Base-by-base conservation (phyloP, 78 protist genomes). In the Polysphondylium violaceum region DNA sequence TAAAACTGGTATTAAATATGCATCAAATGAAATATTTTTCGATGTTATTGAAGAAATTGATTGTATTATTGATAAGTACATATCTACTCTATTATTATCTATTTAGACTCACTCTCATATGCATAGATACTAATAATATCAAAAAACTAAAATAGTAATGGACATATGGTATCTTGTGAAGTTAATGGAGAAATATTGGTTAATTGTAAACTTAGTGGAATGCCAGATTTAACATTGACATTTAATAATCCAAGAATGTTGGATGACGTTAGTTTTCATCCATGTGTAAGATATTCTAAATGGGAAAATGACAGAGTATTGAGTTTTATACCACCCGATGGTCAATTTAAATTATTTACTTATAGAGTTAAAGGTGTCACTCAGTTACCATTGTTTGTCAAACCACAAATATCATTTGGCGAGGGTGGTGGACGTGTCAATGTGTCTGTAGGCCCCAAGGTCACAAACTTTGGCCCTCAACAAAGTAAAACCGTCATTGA, bases 21-120 rank as follows among this genome's bases (percentile, higher is more conserved):
- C 97, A 41, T 76, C 50, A 50, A 98, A 98, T 95, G 98, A 97
- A 51, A 93, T 98, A 17, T 96, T 83, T 73, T 68, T 98, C 12
- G 99, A 97, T 87, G 58, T 98, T 33, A 65, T 97, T n/a, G 99
- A 98, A 85, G 93, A 73, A 31, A 41, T 97, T 58, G 97, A 95
- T 69, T 75, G 90, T 47, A 90, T 89, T 53, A 50, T 95, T 25
- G 95, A 90, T 63, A 59, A 35, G 97, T 95, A 67, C 21, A 88
- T 60, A 14, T 2, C 1, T 29, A n/a, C 19, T 17, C 31, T 43
- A 4, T 3, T 2, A 33, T 1, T 35, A 33, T 59, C 19, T 2
- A 5, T 3, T 27, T 16, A 56, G n/a, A 25, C 0, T 27, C 83
- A 14, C 9, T 21, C 11, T 36, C 50, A 38, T 31, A 29, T 0